Percentiles rank a stretch among this genome's conserved stretches.
Evolutionary conservation across 441 rosid species (phyloP).

Genomic region (Eutrema salsugineum): DNA sequence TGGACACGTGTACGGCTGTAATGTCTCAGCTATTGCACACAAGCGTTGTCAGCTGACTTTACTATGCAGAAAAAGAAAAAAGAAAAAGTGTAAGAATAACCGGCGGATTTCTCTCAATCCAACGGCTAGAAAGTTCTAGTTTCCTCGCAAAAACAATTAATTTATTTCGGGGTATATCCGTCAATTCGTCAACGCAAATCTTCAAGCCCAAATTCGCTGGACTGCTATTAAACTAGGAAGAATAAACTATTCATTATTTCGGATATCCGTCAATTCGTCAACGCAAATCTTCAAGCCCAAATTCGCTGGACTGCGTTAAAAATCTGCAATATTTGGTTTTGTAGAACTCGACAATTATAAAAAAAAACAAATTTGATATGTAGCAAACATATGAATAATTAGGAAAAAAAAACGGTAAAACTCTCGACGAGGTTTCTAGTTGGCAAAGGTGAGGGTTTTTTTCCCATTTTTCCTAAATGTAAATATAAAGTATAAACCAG

Average conservation of each 20-base stretch:
- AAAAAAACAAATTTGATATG: no score
- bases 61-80: background rate
- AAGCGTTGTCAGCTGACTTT: no score
- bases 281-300: background rate
- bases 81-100: background rate
- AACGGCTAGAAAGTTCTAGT: conserved; percentile 16
- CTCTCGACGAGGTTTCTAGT: no score
- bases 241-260: no score
- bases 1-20: background rate
- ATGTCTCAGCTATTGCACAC: background rate
- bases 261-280: background rate
- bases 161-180: background rate
- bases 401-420: no score
- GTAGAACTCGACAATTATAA: no score
- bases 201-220: background rate
- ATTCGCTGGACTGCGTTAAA: background rate
- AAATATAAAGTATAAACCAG: background rate
- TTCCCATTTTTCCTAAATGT: no score
- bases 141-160: background rate
- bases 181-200: background rate
- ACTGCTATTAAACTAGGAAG: no score
- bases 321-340: no score
- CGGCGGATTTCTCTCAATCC: conserved; percentile 7
- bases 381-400: no score
- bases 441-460: no score